A percentile compares a stretch with the other conserved stretches of the same genome.
These are phyloP conservation scores for Vanderwaltozyma yarrowii DNA, from an alignment of 805 yeast species.

Conservation along the genomic window DNA sequence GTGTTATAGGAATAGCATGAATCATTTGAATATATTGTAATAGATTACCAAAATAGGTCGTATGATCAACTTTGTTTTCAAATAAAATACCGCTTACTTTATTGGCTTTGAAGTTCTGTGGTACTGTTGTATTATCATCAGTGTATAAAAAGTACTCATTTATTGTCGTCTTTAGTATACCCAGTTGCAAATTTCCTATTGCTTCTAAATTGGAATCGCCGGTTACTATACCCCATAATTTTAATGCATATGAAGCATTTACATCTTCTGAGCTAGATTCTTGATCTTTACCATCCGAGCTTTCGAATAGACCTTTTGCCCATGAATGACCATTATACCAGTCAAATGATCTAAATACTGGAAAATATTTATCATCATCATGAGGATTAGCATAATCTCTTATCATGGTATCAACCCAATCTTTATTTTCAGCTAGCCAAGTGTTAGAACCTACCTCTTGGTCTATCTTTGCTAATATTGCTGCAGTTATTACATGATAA, in stretches of 20 bases:
- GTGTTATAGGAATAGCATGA: conserved; percentile 67
- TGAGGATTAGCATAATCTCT: conserved; percentile 60
- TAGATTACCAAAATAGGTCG: conserved; percentile 69
- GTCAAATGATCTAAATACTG: conserved; percentile 58
- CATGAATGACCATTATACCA: conserved; percentile 74
- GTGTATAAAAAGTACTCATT: conserved; percentile 44
- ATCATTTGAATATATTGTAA: conserved; percentile 68
- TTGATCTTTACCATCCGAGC: conserved; percentile 70
- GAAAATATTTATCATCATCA: conserved; percentile 45
- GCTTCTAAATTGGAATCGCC: conserved; percentile 42
- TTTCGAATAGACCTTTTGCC: conserved; percentile 62
- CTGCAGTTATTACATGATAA: conserved; percentile 74
- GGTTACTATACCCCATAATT: conserved; percentile 50
- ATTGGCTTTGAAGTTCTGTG: conserved; percentile 44
- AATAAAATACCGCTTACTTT: conserved; percentile 66
- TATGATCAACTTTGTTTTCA: conserved; percentile 63
- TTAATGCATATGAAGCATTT: conserved; percentile 58
- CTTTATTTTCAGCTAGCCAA: conserved; percentile 42
- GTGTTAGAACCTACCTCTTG: not conserved
- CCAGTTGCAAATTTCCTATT: conserved; percentile 51
- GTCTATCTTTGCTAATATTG: conserved; percentile 63
- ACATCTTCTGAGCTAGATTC: conserved; percentile 70
- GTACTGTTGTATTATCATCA: conserved; percentile 46
- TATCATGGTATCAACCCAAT: conserved; percentile 48
- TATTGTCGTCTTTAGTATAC: conserved; percentile 45